These are phyloP conservation scores for Pseudogymnoascus sp. DNA, from an alignment of 2,329 filamentous ascomycete genomes.

Conservation along the genomic window DNA sequence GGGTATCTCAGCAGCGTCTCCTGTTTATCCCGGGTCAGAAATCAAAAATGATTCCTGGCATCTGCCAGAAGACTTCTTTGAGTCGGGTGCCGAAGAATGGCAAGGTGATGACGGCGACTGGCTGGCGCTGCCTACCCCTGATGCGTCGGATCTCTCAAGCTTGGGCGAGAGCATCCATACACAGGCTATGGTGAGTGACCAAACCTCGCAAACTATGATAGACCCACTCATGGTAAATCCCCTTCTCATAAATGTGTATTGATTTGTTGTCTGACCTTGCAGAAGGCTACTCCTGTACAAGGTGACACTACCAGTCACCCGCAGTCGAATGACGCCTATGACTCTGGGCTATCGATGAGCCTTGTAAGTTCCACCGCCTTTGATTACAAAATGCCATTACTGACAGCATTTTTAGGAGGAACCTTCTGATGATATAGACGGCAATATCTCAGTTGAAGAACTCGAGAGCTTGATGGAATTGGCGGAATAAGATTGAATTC, in stretches of 20 bases:
- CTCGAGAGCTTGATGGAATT: not conserved
- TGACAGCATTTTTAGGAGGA: not conserved
- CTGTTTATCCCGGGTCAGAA: not conserved
- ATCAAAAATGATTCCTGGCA: not conserved
- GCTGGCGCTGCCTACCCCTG: not conserved
- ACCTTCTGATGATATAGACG: not conserved
- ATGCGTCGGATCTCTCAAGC: not conserved
- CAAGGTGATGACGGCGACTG: not conserved
- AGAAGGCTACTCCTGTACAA: not conserved
- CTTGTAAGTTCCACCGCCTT: not conserved
- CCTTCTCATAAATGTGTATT: not conserved
- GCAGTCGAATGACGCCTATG: not conserved
- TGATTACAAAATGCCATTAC: not conserved
- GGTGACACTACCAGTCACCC: not conserved
- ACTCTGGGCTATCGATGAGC: not conserved
- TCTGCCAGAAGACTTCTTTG: not conserved
- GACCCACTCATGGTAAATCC: not conserved
- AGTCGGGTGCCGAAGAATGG: not conserved
- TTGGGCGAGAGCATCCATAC: not conserved
- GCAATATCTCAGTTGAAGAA: not conserved
- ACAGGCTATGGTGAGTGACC: not conserved
- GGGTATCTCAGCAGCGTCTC: not conserved
- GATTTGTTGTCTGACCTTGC: not conserved
- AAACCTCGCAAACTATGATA: not conserved
- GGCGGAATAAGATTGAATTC: not conserved